phyloP scores from a whole-genome alignment of 768 basidiomycete genomes.

The Chlorophyllum brunneum region DNA sequence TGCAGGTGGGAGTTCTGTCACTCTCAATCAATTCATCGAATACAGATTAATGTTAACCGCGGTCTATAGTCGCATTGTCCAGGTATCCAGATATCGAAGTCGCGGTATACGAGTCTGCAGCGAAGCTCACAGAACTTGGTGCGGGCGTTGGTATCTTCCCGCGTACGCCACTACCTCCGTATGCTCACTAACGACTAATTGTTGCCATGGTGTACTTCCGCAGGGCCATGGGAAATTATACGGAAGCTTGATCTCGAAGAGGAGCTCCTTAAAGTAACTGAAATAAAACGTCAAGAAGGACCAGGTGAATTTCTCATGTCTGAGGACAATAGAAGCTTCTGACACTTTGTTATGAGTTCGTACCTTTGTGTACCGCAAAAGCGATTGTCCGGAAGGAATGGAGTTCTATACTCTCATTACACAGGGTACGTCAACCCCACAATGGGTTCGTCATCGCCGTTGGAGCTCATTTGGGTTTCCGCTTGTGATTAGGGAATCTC shows the following conservation, averaged over 20 bases:
- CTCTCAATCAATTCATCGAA: background rate
- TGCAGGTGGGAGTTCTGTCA: constrained; percentile 29
- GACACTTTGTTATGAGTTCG: constrained; percentile 32
- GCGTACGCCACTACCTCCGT: constrained; percentile 26
- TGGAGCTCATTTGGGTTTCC: constrained; percentile 14
- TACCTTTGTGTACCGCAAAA: constrained; percentile 54
- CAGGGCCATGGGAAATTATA: constrained; percentile 49
- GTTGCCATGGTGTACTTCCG: constrained; percentile 7
- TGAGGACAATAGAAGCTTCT: background rate
- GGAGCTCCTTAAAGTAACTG: constrained; percentile 36
- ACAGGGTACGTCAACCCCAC: constrained; percentile 39
- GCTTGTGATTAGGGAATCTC: constrained; percentile 36
- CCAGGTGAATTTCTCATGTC: constrained; percentile 28
- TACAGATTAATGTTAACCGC: constrained; percentile 12
- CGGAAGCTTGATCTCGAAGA: constrained; percentile 41
- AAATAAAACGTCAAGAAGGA: constrained; percentile 33
- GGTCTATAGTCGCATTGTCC: constrained; percentile 37
- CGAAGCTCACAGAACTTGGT: constrained; percentile 50
- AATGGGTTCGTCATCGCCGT: background rate
- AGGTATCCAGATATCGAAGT: constrained; percentile 52
- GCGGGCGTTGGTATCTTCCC: constrained; percentile 57
- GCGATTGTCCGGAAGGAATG: constrained; percentile 53
- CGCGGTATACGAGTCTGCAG: constrained; percentile 51
- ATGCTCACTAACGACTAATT: constrained; percentile 7
- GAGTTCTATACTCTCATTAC: constrained; percentile 51